Conservation (phyloP, 2,329 filamentous ascomycete species). For the Sarocladiaceae sp. region DNA sequence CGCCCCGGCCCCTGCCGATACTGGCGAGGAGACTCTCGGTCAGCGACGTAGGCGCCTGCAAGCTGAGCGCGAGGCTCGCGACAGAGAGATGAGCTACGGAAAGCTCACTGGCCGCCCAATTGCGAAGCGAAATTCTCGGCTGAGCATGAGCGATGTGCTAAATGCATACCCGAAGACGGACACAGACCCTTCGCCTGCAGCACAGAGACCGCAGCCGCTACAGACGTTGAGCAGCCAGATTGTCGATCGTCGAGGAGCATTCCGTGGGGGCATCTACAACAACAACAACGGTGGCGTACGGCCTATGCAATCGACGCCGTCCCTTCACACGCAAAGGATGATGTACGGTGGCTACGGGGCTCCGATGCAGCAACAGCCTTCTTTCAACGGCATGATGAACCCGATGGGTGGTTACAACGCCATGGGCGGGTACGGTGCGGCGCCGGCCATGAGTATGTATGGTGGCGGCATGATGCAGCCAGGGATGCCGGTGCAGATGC, state of each 20-base stretch:
- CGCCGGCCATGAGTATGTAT: slow-evolving; percentile 20
- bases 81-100: slow-evolving; percentile 43
- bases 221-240: slow-evolving; percentile 26
- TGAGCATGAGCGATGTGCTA: slow-evolving; percentile 55
- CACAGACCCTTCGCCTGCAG: slow-evolving; percentile 17
- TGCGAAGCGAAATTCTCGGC: neutral
- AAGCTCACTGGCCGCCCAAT: slow-evolving; percentile 14
- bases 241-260: slow-evolving; percentile 36
- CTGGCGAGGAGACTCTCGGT: slow-evolving; percentile 64
- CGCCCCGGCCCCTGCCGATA: slow-evolving; percentile 11
- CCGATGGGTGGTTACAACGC: slow-evolving; percentile 17
- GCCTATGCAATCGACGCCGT: slow-evolving; percentile 21
- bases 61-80: slow-evolving; percentile 59
- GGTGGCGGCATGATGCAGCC: slow-evolving; percentile 22
- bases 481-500: slow-evolving; percentile 20
- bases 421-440: slow-evolving; percentile 16
- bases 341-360: slow-evolving; percentile 18
- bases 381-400: slow-evolving; percentile 9
- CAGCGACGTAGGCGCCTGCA: slow-evolving; percentile 70
- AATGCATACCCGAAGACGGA: slow-evolving; percentile 35
- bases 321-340: slow-evolving; percentile 16
- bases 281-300: slow-evolving; percentile 40
- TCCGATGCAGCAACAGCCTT: slow-evolving; percentile 20
- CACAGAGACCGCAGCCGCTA: slow-evolving; percentile 32
- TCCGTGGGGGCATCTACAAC: slow-evolving; percentile 47